Evolutionary conservation across 768 basidiomycete species (phyloP).

Genomic region (Multifurca ochricompacta): DNA sequence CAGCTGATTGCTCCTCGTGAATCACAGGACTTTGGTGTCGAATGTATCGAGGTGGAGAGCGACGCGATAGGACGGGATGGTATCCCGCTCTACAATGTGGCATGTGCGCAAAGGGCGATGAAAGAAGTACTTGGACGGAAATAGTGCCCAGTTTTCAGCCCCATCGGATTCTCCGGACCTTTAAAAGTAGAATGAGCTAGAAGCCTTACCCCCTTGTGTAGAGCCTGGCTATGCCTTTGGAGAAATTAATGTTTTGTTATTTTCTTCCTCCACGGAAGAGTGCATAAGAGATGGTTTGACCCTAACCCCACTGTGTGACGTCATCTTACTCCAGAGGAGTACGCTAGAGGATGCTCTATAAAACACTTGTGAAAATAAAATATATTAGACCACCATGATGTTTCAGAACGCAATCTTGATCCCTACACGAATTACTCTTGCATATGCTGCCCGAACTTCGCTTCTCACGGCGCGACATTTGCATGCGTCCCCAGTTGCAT

Average conservation of each 20-base stretch:
- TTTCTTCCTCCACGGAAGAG: too few relatives aligned
- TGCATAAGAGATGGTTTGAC: too few relatives aligned
- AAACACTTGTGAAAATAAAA: background rate
- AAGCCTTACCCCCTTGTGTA: too few relatives aligned
- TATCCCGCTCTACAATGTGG: slow-evolving; percentile 38
- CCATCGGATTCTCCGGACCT: too few relatives aligned
- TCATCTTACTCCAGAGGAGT: background rate
- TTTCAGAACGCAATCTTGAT: background rate
- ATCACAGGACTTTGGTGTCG: slow-evolving; percentile 48
- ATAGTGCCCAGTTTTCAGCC: too few relatives aligned
- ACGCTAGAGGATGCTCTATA: background rate
- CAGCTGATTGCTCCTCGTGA: background rate
- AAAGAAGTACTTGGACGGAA: slow-evolving; percentile 11
- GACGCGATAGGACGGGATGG: slow-evolving; percentile 23
- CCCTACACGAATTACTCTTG: background rate
- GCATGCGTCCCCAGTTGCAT: slow-evolving; percentile 3
- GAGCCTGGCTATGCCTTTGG: too few relatives aligned
- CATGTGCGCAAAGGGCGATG: slow-evolving; percentile 38
- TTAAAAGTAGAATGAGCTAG: too few relatives aligned
- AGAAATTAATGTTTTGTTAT: too few relatives aligned
- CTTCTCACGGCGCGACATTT: background rate
- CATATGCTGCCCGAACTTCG: background rate
- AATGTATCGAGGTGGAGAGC: slow-evolving; percentile 43
- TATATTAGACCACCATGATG: background rate
- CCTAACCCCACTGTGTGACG: background rate